Evolutionary conservation across 352 stramenopile species (phyloP).

Genomic region (Pythium dissimile): DNA sequence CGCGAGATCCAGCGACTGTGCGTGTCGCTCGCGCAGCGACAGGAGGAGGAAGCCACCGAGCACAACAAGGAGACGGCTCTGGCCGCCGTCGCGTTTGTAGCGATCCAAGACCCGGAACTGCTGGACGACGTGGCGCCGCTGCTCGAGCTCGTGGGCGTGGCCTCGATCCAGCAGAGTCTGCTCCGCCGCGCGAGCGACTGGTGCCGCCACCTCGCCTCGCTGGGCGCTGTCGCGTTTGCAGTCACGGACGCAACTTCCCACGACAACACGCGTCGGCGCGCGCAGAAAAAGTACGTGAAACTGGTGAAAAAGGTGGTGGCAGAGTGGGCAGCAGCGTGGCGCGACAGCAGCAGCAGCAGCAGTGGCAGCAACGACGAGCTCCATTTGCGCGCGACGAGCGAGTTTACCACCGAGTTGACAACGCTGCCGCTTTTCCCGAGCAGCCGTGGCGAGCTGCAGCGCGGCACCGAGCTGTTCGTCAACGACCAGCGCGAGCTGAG

Average conservation of each 20-base stretch:
- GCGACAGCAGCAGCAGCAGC: no score
- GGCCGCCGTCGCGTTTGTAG: not conserved
- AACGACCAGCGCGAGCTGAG: conserved; percentile 62
- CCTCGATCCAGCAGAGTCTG: conserved; percentile 12
- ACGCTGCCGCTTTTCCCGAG: conserved; percentile 13
- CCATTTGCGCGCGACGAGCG: not conserved
- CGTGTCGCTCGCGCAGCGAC: conserved; percentile 24
- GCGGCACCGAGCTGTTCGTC: conserved; percentile 40
- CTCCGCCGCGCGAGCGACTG: not conserved
- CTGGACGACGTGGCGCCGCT: not conserved
- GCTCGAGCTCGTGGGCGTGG: conserved; percentile 7
- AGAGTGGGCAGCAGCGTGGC: conserved; percentile 5
- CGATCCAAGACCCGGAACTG: not conserved
- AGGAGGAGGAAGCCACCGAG: conserved; percentile 24
- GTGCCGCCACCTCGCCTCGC: conserved; percentile 8
- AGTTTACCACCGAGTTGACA: conserved; percentile 10
- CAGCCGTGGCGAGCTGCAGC: not conserved
- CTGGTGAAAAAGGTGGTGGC: conserved; percentile 14
- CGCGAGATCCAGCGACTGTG: conserved; percentile 20
- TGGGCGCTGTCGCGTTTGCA: not conserved
- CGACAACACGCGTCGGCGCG: not conserved
- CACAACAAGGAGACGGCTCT: not conserved
- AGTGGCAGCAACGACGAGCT: not conserved
- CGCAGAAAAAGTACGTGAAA: conserved; percentile 22
- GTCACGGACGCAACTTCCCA: no score